A percentile compares a stretch with the other conserved stretches of the same genome.
Conservation (phyloP, 2,329 filamentous ascomycete species). For the Colletotrichum spaethianum region DNA sequence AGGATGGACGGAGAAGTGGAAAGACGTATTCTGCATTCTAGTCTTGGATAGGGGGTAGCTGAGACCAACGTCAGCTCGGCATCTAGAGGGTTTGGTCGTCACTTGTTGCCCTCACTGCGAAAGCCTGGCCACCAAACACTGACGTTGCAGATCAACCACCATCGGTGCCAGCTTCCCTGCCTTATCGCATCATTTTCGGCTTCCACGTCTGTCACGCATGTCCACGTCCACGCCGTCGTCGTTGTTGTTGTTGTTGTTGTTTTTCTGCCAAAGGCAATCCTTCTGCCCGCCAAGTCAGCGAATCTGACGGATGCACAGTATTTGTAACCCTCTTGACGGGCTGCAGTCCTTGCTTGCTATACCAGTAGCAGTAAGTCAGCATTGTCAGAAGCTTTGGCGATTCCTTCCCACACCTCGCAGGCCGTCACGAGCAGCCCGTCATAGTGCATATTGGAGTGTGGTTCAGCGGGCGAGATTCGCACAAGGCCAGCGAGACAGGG, state of each 20-base stretch:
- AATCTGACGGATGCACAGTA: slow-evolving; percentile 6
- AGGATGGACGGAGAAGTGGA: neutral
- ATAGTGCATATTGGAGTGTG: slow-evolving; percentile 31
- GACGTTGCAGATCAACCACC: slow-evolving; percentile 21
- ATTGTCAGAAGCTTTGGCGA: neutral
- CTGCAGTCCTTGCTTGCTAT: neutral
- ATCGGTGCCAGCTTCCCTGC: neutral
- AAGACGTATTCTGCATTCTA: neutral
- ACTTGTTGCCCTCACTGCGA: neutral
- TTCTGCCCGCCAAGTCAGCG: slow-evolving; percentile 6
- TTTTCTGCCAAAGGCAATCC: neutral
- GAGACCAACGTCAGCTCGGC: slow-evolving; percentile 32
- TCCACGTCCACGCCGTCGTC: neutral
- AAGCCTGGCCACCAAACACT: slow-evolving; percentile 8
- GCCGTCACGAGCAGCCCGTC: slow-evolving; percentile 26
- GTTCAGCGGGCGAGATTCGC: slow-evolving; percentile 31
- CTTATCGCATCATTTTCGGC: slow-evolving; percentile 26
- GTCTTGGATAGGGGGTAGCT: neutral
- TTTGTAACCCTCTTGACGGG: neutral
- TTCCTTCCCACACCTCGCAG: neutral
- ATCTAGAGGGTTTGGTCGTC: slow-evolving; percentile 24
- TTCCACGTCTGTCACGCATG: neutral
- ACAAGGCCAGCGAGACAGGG: slow-evolving; percentile 35
- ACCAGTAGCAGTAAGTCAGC: neutral
- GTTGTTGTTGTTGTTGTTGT: no score